phyloP scores from a whole-genome alignment of 139 green algal species.

The Tetraselmis striata region DNA sequence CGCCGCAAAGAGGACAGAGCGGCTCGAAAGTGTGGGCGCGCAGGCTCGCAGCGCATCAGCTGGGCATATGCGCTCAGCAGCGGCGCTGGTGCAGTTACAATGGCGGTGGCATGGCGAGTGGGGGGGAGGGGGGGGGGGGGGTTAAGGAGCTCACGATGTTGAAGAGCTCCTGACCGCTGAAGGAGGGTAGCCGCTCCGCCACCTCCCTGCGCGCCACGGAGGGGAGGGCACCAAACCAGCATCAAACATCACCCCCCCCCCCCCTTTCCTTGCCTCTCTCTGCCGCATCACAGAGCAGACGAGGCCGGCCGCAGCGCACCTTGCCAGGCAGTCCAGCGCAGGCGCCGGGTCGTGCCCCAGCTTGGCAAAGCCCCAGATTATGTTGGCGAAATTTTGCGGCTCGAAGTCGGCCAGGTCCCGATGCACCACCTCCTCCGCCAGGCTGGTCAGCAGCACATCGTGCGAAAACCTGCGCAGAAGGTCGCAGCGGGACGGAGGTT shows the following conservation, averaged over 20 bases:
- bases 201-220: background rate
- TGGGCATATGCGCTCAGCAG: no score
- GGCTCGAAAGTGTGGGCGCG: no score
- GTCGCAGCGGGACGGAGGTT: no score
- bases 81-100: no score
- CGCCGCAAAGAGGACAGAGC: no score
- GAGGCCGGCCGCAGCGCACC: background rate
- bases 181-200: background rate
- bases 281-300: background rate
- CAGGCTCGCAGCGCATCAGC: no score
- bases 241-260: no score
- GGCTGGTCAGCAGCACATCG: background rate
- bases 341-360: background rate
- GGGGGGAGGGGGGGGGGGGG: no score
- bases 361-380: slow-evolving; percentile 16
- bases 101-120: background rate
- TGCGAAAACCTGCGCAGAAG: slow-evolving; percentile 6
- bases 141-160: slow-evolving; percentile 2
- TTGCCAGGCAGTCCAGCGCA: background rate
- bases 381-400: slow-evolving; percentile 4
- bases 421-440: background rate
- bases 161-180: slow-evolving; percentile 1
- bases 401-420: slow-evolving; percentile 6
- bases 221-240: background rate
- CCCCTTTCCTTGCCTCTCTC: no score